Evolutionary conservation across 139 green algal species (phyloP), one percentile per base, ranked within the genome.

Genomic region (Ulvella scutata): DNA sequence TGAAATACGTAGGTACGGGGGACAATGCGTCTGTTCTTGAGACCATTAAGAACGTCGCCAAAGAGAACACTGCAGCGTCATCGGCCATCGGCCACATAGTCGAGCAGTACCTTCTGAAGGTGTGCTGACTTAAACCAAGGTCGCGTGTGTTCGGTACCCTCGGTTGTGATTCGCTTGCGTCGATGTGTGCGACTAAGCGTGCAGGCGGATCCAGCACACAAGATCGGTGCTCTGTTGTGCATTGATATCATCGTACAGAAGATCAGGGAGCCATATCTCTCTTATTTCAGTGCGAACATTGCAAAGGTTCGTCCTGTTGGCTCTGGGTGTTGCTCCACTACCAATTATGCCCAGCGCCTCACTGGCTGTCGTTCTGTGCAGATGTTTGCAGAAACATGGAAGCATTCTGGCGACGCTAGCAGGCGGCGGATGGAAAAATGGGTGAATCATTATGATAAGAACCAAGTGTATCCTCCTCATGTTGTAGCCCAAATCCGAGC

Each of bases 381-480:
- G 51, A 67, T 67, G 51, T 67, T 67, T 29, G 31, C 33, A 26
- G 51, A 67, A 67, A 67, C 51, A 67, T 67, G 51, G 51, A 67
- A 67, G 20, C 33, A 67, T 67, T n/a, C 51, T 36, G 33, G 51
- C 33, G 51, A 6, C 4, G 33, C n/a, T 23, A 67, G n/a, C 13
- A n/a, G 51, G 51, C n/a, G 33, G 7, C 31, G 51, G 17, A 67
- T 67, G 51, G n/a, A 26, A 26, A n/a, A 26, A 36, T 67, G 51
- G 51, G 33, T 67, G 6, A 1, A 67, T 26, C 31, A 36, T n/a
- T 67, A 67, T 67, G 9, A n/a, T 0, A 26, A 67, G 51, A 67
- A 26, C n/a, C 51, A 67, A 26, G 17, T 67, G 1, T 67, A 36
- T 26, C 51, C 51, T 67, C 51, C 51, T 34, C 6, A 67, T 3